Conservation (phyloP, 1,139 yeast genomes). For the Geotrichum candidum region DNA sequence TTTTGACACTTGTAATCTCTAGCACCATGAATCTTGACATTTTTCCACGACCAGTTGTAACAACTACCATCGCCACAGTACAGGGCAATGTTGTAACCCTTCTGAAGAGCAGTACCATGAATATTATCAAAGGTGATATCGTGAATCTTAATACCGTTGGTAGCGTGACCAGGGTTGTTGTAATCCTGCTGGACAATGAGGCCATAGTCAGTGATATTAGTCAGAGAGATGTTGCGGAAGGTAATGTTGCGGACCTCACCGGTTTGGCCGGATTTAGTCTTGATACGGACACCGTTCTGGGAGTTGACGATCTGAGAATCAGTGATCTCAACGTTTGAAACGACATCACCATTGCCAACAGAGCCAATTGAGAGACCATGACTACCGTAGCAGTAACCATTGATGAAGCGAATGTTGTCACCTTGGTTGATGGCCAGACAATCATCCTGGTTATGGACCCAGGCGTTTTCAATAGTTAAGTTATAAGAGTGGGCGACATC, state of each 20-base stretch:
- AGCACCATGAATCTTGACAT: not conserved
- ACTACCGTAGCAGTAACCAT: conserved; percentile 2
- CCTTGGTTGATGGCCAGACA: not conserved
- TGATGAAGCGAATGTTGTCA: not conserved
- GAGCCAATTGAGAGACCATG: conserved; percentile 3
- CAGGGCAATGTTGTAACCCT: not conserved
- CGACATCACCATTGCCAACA: not conserved
- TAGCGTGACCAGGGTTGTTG: not conserved
- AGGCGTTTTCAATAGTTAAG: not conserved
- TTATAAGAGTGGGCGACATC: not conserved
- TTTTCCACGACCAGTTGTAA: not conserved
- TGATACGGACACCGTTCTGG: not conserved
- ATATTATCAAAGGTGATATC: not conserved
- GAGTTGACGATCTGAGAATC: not conserved
- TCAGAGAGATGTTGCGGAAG: not conserved
- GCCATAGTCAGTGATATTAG: not conserved
- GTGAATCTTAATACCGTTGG: not conserved
- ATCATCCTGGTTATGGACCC: conserved; percentile 1
- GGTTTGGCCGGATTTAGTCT: not conserved
- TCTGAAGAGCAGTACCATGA: not conserved
- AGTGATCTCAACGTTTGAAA: not conserved
- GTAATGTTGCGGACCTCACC: not conserved
- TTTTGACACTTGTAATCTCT: not conserved
- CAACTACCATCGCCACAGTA: not conserved
- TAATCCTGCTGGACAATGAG: conserved; percentile 1